These are phyloP conservation scores for Penicillium sp. DNA, from an alignment of 2,329 filamentous ascomycete genomes.

Conservation along the genomic window DNA sequence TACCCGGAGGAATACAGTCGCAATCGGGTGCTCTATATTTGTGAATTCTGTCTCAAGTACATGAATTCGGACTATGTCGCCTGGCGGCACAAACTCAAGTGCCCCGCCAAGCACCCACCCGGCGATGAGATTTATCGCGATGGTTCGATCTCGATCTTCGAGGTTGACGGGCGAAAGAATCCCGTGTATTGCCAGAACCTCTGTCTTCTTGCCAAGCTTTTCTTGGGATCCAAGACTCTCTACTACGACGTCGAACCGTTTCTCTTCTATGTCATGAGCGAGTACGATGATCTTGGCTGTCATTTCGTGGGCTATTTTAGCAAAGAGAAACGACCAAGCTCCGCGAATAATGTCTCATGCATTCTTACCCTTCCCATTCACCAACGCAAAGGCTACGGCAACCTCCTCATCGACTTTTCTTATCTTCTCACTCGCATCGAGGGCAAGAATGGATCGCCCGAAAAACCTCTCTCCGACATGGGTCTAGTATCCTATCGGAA, in stretches of 20 bases:
- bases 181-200: conserved; percentile 96
- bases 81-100: conserved; percentile 97
- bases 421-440: conserved; percentile 93
- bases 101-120: conserved; percentile 90
- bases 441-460: conserved; percentile 88
- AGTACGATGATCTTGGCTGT: conserved; percentile 80
- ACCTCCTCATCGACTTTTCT: conserved; percentile 95
- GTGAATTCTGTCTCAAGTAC: conserved; percentile 98
- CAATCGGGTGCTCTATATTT: conserved; percentile 96
- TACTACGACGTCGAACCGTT: conserved; percentile 99
- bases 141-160: conserved; percentile 89
- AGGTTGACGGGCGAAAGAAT: conserved; percentile 92
- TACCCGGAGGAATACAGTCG: conserved; percentile 98
- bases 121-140: conserved; percentile 98
- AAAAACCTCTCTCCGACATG: conserved; percentile 98
- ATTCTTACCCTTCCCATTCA: conserved; percentile 95
- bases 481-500: conserved; percentile 94
- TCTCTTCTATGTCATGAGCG: conserved; percentile 96
- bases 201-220: conserved; percentile 91
- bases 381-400: conserved; percentile 94
- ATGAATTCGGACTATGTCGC: conserved; percentile 99
- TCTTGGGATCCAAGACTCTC: conserved; percentile 94
- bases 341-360: conserved; percentile 95
- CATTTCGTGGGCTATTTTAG: conserved; percentile 99
- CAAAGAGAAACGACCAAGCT: conserved; percentile 93